Conservation (phyloP, 495 filamentous ascomycete genomes). For the Stereocaulon alpinum region DNA sequence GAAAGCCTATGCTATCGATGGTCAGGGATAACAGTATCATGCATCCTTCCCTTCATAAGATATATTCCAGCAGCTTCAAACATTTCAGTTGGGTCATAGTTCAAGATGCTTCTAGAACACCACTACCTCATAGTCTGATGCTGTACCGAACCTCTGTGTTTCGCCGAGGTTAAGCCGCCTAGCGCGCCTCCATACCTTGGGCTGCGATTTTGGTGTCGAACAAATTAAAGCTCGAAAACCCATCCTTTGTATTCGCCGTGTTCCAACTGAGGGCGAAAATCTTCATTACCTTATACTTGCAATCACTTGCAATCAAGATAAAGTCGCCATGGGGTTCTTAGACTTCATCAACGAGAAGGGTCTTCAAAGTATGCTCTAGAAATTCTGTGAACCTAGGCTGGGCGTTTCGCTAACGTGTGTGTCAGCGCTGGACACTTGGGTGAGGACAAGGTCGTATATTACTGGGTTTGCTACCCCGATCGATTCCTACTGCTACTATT, state of each 20-base stretch:
- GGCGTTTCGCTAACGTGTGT: conserved; percentile 28
- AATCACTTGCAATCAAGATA: not conserved
- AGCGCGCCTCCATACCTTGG: not conserved
- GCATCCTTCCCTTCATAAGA: not conserved
- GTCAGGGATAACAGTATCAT: not conserved
- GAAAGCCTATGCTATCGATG: not conserved
- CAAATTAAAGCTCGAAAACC: not conserved
- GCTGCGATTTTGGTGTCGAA: not conserved
- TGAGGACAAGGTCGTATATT: conserved; percentile 86
- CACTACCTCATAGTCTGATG: not conserved
- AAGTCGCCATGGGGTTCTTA: conserved; percentile 78
- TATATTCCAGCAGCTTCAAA: not conserved
- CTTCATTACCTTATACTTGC: not conserved
- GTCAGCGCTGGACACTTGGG: conserved; percentile 85
- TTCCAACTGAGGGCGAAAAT: not conserved
- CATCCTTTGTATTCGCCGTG: not conserved
- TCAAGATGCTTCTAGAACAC: conserved; percentile 3
- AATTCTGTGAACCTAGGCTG: conserved; percentile 14
- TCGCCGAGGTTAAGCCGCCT: not conserved
- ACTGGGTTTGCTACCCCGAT: conserved; percentile 56
- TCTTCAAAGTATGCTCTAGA: conserved; percentile 57
- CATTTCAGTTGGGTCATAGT: not conserved
- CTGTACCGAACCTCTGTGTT: too few species aligned
- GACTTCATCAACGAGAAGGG: conserved; percentile 85
- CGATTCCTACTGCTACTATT: not conserved